Conservation (phyloP, 2,329 filamentous ascomycete genomes). For the Colletotrichum tropicale region DNA sequence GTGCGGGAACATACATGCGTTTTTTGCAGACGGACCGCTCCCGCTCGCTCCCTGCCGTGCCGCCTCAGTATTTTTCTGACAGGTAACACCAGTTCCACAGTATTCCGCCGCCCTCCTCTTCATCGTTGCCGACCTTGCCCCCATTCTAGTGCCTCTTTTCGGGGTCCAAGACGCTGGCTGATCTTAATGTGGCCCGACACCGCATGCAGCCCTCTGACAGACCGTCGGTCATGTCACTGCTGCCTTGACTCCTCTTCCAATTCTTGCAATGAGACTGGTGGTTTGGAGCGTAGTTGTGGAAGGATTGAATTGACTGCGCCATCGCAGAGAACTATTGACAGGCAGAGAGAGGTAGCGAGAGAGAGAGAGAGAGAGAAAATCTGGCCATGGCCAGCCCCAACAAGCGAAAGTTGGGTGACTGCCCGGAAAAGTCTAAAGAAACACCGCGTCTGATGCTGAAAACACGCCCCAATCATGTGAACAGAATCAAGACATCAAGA, state of each 20-base stretch:
- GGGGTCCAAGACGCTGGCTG: neutral
- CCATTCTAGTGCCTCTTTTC: neutral
- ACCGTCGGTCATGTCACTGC: neutral
- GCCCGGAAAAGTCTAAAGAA: neutral
- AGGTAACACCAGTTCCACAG: neutral
- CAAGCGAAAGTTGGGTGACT: neutral
- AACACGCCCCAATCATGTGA: neutral
- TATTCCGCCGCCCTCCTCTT: neutral
- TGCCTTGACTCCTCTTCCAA: neutral
- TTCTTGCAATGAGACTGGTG: neutral
- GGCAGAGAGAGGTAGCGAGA: neutral
- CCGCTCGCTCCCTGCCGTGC: slow-evolving; percentile 8
- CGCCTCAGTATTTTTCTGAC: neutral
- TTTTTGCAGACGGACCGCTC: neutral
- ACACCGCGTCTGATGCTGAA: neutral
- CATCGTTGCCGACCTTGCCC: neutral
- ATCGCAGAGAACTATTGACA: neutral
- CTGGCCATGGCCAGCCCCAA: neutral
- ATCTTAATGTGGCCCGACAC: neutral
- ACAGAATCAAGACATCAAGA: neutral
- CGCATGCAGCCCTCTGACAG: neutral
- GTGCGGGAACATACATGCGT: neutral
- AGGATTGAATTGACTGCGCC: slow-evolving; percentile 9
- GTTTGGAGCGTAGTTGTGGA: neutral
- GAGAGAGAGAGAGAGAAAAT: neutral